Conservation (phyloP, 768 basidiomycete genomes). For the Guyanaporus albipodus region DNA sequence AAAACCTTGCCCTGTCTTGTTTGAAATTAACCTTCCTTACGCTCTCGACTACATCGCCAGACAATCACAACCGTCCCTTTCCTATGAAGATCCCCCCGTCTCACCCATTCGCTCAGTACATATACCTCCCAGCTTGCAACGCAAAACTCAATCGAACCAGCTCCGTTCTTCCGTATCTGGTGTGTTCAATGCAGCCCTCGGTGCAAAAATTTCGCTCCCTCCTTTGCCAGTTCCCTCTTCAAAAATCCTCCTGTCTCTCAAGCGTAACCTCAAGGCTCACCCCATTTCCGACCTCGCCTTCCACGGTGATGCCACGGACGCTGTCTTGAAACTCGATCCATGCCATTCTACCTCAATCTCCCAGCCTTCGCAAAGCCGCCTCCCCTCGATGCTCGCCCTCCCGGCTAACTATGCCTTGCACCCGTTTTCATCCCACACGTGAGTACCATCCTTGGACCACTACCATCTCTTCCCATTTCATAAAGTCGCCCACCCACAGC, state of each 20-base stretch:
- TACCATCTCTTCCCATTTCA: background rate
- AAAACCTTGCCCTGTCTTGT: constrained; percentile 29
- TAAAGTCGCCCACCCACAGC: constrained; percentile 17
- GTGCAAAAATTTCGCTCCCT: constrained; percentile 14
- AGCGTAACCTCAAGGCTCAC: constrained; percentile 13
- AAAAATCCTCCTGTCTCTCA: constrained; percentile 19
- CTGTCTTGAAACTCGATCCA: background rate
- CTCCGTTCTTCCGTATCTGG: constrained; percentile 18
- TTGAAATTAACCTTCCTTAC: constrained; percentile 32
- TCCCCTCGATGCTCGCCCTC: constrained; percentile 12
- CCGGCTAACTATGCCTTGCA: constrained; percentile 12
- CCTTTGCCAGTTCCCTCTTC: constrained; percentile 18
- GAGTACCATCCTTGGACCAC: background rate
- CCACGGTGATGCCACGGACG: background rate
- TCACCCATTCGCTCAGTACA: constrained; percentile 10
- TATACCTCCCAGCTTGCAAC: too few species aligned
- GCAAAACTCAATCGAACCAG: constrained; percentile 6
- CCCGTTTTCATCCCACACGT: constrained; percentile 16
- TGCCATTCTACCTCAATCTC: background rate
- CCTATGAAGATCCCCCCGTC: constrained; percentile 24
- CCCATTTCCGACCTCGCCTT: background rate
- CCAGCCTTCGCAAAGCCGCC: constrained; percentile 1
- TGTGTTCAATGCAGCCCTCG: constrained; percentile 23
- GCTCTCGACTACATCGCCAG: constrained; percentile 33
- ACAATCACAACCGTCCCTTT: constrained; percentile 42